Evolutionary conservation across 192 early-diverging fungal genomes (phyloP), one percentile per base, ranked within the genome.

Genomic region (Haplosporangium gracile): DNA sequence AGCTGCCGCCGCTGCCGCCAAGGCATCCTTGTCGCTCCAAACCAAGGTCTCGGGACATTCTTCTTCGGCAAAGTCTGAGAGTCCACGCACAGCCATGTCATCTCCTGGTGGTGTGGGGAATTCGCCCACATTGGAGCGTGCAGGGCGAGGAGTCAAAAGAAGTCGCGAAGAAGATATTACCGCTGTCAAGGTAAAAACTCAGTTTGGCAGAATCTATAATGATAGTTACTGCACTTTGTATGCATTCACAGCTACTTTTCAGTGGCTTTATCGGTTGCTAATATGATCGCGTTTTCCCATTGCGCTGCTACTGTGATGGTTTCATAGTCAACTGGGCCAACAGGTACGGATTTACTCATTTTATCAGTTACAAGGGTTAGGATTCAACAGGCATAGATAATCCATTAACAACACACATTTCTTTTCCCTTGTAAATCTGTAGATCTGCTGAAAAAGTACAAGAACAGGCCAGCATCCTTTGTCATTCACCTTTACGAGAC

Each of bases 401-500:
- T 22, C 24, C 43, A 7, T 47, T 47, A 10, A 63, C 55, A 45
- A 15, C 36, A 32, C 6, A 39, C 10, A 15, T 42, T 77, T 75
- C 4, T 53, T n/a, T 1, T 26, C 36, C 29, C 5, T 57, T 53
- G 34, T n/a, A 13, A 34, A 7, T 49, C 40, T 68, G 13, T 88
- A 89, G 90, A 88, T 81, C 69, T 91, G 24, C 51, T 91, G 80
- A 13, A 89, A 83, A 82, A 88, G 76, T 89, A 92, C 75, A 87
- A 88, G 71, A 74, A 90, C 29, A 90, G 89, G 63, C 85, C 88
- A 71, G 92, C 94, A 8, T 95, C 95, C 4, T 88, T 95, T 45
- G 85, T 88, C 40, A 73, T 95, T 47, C 95, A 95, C 74, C 77
- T 95, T 69, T 94, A 94, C 74, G 89, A 93, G 60, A 93, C 93